A percentile compares a stretch with the other conserved stretches of the same genome.
Conservation (phyloP, 331 rosid species). For the Pyrus hybrid region DNA sequence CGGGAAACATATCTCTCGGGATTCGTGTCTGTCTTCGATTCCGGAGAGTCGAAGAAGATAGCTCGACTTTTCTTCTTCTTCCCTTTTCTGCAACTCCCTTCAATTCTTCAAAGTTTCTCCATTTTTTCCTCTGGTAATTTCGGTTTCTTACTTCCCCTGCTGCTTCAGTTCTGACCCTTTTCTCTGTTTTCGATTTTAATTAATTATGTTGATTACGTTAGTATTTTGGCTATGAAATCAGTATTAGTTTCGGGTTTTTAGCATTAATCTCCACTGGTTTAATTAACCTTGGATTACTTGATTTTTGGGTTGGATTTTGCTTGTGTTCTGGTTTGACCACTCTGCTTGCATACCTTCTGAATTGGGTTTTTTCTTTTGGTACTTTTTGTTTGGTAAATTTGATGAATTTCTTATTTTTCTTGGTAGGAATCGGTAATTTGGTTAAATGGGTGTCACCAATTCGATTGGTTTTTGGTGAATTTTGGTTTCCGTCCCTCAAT, state of each 20-base stretch:
- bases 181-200: neutral
- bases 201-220: neutral
- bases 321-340: neutral
- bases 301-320: neutral
- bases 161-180: neutral
- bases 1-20: conserved; percentile 45
- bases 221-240: neutral
- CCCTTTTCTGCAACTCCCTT: neutral
- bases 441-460: neutral
- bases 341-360: neutral
- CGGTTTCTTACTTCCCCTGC: neutral
- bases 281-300: too few relatives aligned
- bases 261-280: neutral
- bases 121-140: neutral
- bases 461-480: neutral
- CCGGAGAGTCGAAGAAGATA: neutral
- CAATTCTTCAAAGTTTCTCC: neutral
- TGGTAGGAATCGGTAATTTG: neutral
- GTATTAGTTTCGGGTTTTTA: neutral
- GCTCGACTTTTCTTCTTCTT: neutral
- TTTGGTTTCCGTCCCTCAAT: neutral
- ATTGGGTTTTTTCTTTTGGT: neutral
- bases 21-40: conserved; percentile 51
- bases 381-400: neutral
- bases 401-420: neutral